Conservation (phyloP, 2,329 filamentous ascomycete genomes). For the Penicillium sp. region DNA sequence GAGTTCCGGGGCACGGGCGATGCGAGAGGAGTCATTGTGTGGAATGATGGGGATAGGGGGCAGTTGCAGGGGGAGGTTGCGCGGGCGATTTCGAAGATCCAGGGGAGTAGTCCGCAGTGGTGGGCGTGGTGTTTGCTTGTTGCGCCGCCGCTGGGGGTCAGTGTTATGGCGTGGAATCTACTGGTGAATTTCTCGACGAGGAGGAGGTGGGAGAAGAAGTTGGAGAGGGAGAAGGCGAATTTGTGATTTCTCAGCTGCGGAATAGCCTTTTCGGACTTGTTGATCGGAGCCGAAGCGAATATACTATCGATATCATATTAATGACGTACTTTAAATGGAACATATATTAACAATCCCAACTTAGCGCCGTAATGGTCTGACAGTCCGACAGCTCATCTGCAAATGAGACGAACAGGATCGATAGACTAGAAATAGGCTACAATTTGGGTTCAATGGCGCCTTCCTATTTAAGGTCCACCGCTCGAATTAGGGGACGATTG, state of each 20-base stretch:
- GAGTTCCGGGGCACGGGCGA: constrained; percentile 62
- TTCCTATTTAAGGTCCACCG: constrained; percentile 7
- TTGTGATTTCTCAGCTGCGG: constrained; percentile 44
- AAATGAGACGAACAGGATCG: neutral
- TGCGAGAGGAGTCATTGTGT: constrained; percentile 76
- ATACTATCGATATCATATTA: neutral
- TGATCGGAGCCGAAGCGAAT: neutral
- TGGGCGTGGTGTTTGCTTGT: constrained; percentile 76
- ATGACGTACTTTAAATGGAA: neutral
- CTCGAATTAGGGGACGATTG: constrained; percentile 1
- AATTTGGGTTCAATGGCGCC: constrained; percentile 12
- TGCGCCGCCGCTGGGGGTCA: constrained; percentile 75
- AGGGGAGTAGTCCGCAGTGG: constrained; percentile 71
- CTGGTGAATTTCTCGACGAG: constrained; percentile 74
- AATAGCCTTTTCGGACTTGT: neutral
- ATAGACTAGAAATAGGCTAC: constrained; percentile 8
- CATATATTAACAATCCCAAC: neutral
- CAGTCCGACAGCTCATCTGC: neutral
- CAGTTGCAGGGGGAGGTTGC: constrained; percentile 71
- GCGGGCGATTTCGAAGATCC: constrained; percentile 67
- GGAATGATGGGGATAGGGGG: constrained; percentile 81
- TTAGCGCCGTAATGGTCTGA: neutral
- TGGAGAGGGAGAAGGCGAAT: constrained; percentile 64
- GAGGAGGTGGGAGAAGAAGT: constrained; percentile 69
- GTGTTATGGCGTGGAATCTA: constrained; percentile 72